Base-by-base conservation (phyloP, 108 stramenopile genomes). In the Licmophora abbreviata region DNA sequence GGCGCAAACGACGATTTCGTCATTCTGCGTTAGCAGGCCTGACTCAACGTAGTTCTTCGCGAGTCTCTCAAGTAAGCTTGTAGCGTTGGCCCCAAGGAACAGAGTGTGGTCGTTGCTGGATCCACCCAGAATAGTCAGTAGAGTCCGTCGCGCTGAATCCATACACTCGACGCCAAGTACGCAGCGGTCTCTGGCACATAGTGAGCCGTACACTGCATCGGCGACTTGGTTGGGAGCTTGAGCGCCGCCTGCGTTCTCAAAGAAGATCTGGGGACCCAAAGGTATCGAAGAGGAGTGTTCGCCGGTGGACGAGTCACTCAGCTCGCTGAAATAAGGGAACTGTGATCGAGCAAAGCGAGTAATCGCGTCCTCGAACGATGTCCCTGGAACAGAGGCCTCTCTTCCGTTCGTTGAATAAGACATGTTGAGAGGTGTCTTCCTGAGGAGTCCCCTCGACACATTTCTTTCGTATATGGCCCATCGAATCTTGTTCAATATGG, bases 171-270 rank as follows among this genome's bases (percentile, higher is more conserved):
- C 33, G 26, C 89, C 89, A 25, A 69, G 33, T 11, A 71, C 56
- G 5, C 66, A 56, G 17, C 89, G 79, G 73, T 91, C 59, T 37
- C 88, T 74, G 44, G 33, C 37, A 6, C 37, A 29, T 31, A 92
- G 52, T 7, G 79, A 73, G 15, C 28, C 32, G 0, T 25, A n/a
- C 47, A 87, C 49, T 20, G 64, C 49, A 53, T 73, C 59, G 22
- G 68, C 55, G 4, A 92, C 89, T 30, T 37, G 35, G 9, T 49
- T 25, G 26, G 90, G 81, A 20, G 88, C 86, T 54, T 92, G 91
- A 0, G 86, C 55, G 9, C 91, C 91, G 9, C 91, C 91, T 15
- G 86, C 86, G 54, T 83, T 88, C 44, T 92, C 91, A 42, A 88
- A 75, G 57, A 86, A 92, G 4, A 90, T 50, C 54, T 60, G 52